phyloP scores from a whole-genome alignment of 2,329 filamentous ascomycete species.

The Trichothecium roseum region DNA sequence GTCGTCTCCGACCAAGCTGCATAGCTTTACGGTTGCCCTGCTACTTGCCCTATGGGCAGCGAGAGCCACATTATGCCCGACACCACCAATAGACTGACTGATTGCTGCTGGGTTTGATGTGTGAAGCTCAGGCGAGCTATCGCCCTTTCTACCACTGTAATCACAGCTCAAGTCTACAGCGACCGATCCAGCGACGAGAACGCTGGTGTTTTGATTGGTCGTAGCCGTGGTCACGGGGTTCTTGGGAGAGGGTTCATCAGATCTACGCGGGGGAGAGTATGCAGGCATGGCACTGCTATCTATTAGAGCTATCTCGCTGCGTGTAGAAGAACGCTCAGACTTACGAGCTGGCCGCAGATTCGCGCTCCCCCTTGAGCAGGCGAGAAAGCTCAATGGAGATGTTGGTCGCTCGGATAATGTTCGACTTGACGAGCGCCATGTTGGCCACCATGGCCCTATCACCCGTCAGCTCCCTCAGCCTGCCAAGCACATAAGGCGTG shows the following conservation, averaged over 20 bases:
- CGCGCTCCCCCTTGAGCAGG: constrained; percentile 16
- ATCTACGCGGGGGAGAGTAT: constrained; percentile 2
- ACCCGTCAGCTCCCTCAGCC: constrained; percentile 69
- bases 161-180: constrained; percentile 85
- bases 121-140: constrained; percentile 42
- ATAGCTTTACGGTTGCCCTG: constrained; percentile 54
- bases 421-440: constrained; percentile 45
- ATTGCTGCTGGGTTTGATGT: constrained; percentile 84
- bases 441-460: constrained; percentile 67
- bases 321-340: constrained; percentile 15
- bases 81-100: constrained; percentile 75
- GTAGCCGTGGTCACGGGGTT: constrained; percentile 7
- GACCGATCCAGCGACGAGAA: constrained; percentile 85
- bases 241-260: not conserved
- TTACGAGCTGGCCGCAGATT: constrained; percentile 23
- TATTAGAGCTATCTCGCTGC: constrained; percentile 22
- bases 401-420: constrained; percentile 43
- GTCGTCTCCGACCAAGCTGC: constrained; percentile 75
- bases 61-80: constrained; percentile 83
- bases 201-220: constrained; percentile 34
- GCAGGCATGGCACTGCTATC: constrained; percentile 17
- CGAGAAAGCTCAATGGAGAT: constrained; percentile 42
- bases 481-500: constrained; percentile 71
- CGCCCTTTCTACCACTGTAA: constrained; percentile 31
- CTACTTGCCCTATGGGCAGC: constrained; percentile 63